Conservation (phyloP, 192 early-diverging fungal genomes). For the Entomortierella beljakovae region DNA sequence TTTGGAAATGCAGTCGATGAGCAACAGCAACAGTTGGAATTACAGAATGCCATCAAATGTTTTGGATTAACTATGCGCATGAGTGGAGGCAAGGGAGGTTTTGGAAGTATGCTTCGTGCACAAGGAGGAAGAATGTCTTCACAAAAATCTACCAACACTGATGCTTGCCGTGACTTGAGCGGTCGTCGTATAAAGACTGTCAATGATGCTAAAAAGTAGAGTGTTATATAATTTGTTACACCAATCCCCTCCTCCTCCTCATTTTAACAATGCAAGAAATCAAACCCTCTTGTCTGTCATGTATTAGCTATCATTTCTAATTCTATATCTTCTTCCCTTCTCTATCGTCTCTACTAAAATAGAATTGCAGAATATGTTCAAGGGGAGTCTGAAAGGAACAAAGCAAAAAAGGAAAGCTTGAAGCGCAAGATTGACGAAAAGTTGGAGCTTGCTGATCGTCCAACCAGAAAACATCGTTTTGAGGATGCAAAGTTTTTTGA, state of each 20-base stretch:
- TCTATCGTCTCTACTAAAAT: conserved; percentile 1
- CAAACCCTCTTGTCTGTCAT: no score
- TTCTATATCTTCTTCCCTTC: no score
- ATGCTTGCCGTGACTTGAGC: conserved; percentile 93
- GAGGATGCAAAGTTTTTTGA: conserved; percentile 84
- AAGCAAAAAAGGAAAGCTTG: conserved; percentile 67
- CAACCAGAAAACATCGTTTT: conserved; percentile 81
- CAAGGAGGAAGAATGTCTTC: conserved; percentile 91
- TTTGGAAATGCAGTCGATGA: conserved; percentile 13
- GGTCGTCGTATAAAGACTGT: conserved; percentile 90
- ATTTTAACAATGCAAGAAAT: no score
- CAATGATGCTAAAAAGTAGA: conserved; percentile 89
- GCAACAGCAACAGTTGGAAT: conserved; percentile 10
- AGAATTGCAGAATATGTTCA: conserved; percentile 80
- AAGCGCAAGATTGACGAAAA: conserved; percentile 87
- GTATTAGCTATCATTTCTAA: no score
- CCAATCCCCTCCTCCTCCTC: no score
- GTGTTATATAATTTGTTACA: conserved; percentile 5
- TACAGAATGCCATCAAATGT: conserved; percentile 1
- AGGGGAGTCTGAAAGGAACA: conserved; percentile 73
- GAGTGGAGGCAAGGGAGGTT: conserved; percentile 95
- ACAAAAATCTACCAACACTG: conserved; percentile 90
- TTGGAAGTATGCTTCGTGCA: conserved; percentile 93
- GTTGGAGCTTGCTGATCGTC: conserved; percentile 64
- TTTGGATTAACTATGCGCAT: conserved; percentile 67